Evolutionary conservation across 139 green algal species (phyloP), one percentile per base, ranked within the genome.

Genomic region (Coelastrella sp.): DNA sequence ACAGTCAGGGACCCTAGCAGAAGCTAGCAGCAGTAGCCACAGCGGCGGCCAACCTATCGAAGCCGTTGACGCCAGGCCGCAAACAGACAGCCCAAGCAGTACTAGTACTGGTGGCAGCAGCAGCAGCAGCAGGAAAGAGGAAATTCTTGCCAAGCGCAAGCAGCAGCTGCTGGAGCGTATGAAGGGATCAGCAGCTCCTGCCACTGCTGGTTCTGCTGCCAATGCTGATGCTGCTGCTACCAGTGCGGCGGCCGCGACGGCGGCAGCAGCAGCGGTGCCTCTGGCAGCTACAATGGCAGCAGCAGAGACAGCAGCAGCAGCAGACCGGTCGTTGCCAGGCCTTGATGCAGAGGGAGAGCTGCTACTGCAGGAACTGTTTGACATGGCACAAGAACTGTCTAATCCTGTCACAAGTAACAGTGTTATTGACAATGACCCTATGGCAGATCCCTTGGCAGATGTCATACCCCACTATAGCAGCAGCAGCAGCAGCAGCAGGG

Each of bases 91-190:
- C 32, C 32, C 32, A 47, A 47, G 32, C 32, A 47, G 32, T 47
- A 47, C 32, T 47, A 47, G 32, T 47, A 47, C 32, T 47, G 32
- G 32, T 47, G 32, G 32, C 32, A 47, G 32, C n/a, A 23, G 17
- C 17, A 57, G 60, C 47, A 84, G 56, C 65, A 64, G 65, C 82
- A 65, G 65, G 32, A 77, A 66, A 17, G 16, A 73, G 3, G 10
- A 20, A 3, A 32, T 56, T 2, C 17, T 87, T 58, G 13, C 16
- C 5, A 68, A 65, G 7, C 82, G 82, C 65, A 87, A 87, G 82
- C 82, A 87, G 82, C 82, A 87, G 82, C 73, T 87, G 60, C 81
- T 86, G 60, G 60, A 86, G 81, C 81, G 81, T 0, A 76, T 86
- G 79, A 85, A 85, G 57, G 79, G 79, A 13, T 57, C 74, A 80